Evolutionary conservation across 768 basidiomycete species (phyloP), one percentile per base, ranked within the genome.

Genomic region (Heimioporus sp.): DNA sequence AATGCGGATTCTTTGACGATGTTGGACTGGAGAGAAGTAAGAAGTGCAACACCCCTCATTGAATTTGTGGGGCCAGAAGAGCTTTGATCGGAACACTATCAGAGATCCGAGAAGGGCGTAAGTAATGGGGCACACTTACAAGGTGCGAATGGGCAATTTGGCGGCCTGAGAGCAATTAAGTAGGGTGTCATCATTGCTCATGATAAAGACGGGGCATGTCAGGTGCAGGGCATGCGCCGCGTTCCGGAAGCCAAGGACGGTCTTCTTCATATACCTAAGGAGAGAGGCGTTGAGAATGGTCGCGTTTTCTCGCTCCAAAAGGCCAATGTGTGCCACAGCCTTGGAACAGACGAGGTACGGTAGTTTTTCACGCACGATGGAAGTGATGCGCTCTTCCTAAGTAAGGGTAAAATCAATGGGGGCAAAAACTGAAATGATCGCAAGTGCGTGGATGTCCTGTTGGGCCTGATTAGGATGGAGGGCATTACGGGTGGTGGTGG

Each of bases 231-330:
- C 68, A 48, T 66, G 69, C 54, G 80, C 76, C 2, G 83, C 81
- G 1, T 65, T 67, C 56, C 78, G 65, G 65, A 85, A 86, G 15
- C 79, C 79, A 1, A 66, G 55, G 37, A 86, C 77, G 1, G 83
- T 83, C 43, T 70, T 72, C 44, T 74, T 76, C 0, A 85, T 84
- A 63, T 81, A 86, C 30, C 73, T 66, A 34, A 82, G 73, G 57
- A 86, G 77, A 3, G 84, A 80, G 1, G 83, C 83, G 55, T 86
- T 87, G 53, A 86, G 73, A 53, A 87, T 85, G 13, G 82, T 67
- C 0, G 86, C 85, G 49, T 87, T 86, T 61, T 86, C 85, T 40
- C 85, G 76, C 55, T 84, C 81, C 15, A 85, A 66, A 46, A 86
- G 72, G 32, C 82, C 81, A 20, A 83, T 72, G 60, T 80, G 78